Evolutionary conservation across 2,329 filamentous ascomycete species (phyloP).

Genomic region (Peltaster fructicola): DNA sequence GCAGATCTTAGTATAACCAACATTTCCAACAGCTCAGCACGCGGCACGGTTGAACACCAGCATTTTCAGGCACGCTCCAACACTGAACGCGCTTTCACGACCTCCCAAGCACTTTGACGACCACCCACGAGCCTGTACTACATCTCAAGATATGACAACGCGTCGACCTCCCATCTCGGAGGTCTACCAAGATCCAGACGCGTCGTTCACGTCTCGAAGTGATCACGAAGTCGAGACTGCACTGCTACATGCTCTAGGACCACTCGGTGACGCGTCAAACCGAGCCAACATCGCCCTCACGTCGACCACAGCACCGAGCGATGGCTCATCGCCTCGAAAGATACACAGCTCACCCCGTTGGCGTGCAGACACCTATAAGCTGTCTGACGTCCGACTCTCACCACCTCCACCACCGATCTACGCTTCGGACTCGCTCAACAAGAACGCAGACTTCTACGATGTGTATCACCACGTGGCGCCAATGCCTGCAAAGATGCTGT

Average conservation of each 20-base stretch:
- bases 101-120: too few relatives aligned
- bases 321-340: slow-evolving; percentile 54
- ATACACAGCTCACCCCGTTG: slow-evolving; percentile 40
- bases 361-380: slow-evolving; percentile 42
- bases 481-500: slow-evolving; percentile 5
- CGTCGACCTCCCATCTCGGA: slow-evolving; percentile 37
- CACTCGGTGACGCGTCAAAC: slow-evolving; percentile 28
- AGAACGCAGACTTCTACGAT: slow-evolving; percentile 31
- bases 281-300: slow-evolving; percentile 50
- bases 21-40: too few relatives aligned
- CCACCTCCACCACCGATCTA: slow-evolving; percentile 40
- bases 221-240: slow-evolving; percentile 34
- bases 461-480: slow-evolving; percentile 18
- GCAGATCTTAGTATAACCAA: too few relatives aligned
- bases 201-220: slow-evolving; percentile 16
- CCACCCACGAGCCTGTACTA: too few relatives aligned
- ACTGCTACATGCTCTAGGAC: slow-evolving; percentile 28
- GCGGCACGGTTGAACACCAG: too few relatives aligned
- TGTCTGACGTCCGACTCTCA: slow-evolving; percentile 51
- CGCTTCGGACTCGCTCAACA: slow-evolving; percentile 49
- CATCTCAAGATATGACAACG: slow-evolving; percentile 34
- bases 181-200: slow-evolving; percentile 39
- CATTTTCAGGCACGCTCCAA: too few relatives aligned
- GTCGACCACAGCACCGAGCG: slow-evolving; percentile 35
- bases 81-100: too few relatives aligned